Percentiles rank a stretch among this genome's conserved stretches.
Conservation (phyloP, 331 rosid genomes). For the Acacia concinna region DNA sequence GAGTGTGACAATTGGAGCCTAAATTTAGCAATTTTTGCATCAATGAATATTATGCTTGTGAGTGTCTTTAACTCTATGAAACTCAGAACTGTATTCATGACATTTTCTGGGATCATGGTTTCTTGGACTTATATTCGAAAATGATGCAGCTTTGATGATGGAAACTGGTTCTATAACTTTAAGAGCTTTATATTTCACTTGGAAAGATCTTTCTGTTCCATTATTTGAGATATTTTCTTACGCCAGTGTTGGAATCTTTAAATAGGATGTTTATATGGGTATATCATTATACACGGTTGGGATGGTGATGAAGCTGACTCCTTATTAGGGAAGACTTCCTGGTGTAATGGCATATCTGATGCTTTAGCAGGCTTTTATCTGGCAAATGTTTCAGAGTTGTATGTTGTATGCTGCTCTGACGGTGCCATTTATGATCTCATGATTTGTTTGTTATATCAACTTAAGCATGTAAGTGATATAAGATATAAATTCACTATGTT, state of each 20-base stretch:
- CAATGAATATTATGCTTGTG: conserved; percentile 20
- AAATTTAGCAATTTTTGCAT: conserved; percentile 14
- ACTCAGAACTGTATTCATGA: conserved; percentile 18
- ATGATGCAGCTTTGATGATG: conserved; percentile 37
- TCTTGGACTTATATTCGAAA: conserved; percentile 32
- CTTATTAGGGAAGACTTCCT: conserved; percentile 57
- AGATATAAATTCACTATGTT: conserved; percentile 33
- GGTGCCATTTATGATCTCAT: conserved; percentile 44
- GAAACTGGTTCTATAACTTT: conserved; percentile 48
- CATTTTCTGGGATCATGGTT: conserved; percentile 22
- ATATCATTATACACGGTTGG: conserved; percentile 55
- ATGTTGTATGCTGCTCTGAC: conserved; percentile 47
- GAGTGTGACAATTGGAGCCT: conserved; percentile 6
- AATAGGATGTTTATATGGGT: conserved; percentile 68
- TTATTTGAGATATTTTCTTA: conserved; percentile 54
- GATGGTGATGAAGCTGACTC: conserved; percentile 74
- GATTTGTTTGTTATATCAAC: conserved; percentile 44
- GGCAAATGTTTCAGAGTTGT: conserved; percentile 45
- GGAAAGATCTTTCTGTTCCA: conserved; percentile 54
- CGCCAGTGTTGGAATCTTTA: conserved; percentile 61
- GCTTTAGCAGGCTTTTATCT: conserved; percentile 53
- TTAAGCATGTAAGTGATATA: conserved; percentile 48
- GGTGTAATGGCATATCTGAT: conserved; percentile 66
- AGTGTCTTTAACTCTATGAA: conserved; percentile 4
- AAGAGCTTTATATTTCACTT: conserved; percentile 45